Base-by-base conservation (phyloP, 23 red algal species). In the Porphyridium purpureum region DNA sequence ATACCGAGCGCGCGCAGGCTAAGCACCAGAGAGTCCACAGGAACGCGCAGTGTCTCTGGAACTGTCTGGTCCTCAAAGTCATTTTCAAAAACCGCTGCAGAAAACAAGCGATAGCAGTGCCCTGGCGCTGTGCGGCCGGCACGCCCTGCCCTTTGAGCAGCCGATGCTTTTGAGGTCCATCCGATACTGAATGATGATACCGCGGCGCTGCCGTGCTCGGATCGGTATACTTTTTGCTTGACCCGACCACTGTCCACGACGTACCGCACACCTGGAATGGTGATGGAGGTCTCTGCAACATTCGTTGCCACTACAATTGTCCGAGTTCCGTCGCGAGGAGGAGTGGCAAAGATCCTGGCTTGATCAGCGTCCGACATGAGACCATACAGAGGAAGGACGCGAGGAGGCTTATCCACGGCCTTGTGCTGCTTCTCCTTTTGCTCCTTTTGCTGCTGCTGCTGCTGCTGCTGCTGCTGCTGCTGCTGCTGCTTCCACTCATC, bases 11-110 rank as follows among this genome's bases (percentile, higher is more conserved):
- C 42, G 2, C 57, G 62, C 24, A 98, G 66, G 1, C 72, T 56
- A 5, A 98, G 48, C 0, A 98, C 70, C 21, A 98, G 57, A 33
- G 79, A 46, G 29, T 86, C 90, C 7, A 62, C 42, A 11, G 90
- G 78, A 5, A 75, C 54, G 7, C 66, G 66, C 11, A 64, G 25
- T 8, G 86, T 66, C 27, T 75, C 90, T 11, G 90, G 79, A 9
- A 49, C 61, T 9, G 52, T 33, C 26, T 49, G 68, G 4, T 58
- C 55, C 31, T 66, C 59, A 32, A 98, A 80, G 50, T 81, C 64
- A 35, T 68, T 23, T 24, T 65, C 49, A 26, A 59, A 82, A 2
- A 85, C 56, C 3, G 79, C 71, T 25, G 70, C 62, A 21, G 90
- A 80, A 50, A 61, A 74, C 4, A 74, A 29, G 27, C 69, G 55